Evolutionary conservation across 257 asterid species (phyloP).

Genomic region (Perilla frutescens): DNA sequence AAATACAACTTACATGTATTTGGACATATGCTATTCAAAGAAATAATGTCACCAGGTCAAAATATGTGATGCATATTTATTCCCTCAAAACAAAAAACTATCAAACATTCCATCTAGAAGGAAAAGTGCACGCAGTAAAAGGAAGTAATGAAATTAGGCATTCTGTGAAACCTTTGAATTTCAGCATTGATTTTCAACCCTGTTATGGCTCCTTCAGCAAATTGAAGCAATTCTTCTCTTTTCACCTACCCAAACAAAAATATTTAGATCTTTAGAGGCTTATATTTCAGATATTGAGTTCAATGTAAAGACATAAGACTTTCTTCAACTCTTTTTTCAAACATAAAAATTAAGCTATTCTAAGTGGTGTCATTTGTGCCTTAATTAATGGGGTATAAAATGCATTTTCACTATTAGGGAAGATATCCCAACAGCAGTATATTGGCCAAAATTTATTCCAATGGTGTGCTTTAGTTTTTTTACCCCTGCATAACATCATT

Average conservation of each 20-base stretch:
- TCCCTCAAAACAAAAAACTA: constrained; percentile 4
- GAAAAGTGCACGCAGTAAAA: constrained; percentile 14
- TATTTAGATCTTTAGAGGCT: constrained; percentile 37
- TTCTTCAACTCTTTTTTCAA: constrained; percentile 6
- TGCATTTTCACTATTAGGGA: constrained; percentile 7
- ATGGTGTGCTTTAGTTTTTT: constrained; percentile 1
- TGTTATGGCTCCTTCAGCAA: constrained; percentile 95
- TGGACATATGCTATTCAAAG: constrained; percentile 11
- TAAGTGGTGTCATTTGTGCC: not conserved
- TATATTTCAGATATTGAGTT: constrained; percentile 25
- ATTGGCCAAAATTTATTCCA: constrained; percentile 25
- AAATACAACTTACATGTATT: not conserved
- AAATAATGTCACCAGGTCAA: constrained; percentile 19
- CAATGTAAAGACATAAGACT: constrained; percentile 24
- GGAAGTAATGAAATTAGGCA: constrained; percentile 26
- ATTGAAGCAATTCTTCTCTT: constrained; percentile 95
- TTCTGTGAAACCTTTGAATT: constrained; percentile 62
- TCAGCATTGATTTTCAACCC: constrained; percentile 93
- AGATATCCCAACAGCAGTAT: constrained; percentile 7
- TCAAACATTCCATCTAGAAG: constrained; percentile 19
- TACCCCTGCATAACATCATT: not conserved
- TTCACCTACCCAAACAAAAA: constrained; percentile 68
- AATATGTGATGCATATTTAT: constrained; percentile 19
- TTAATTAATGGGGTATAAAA: not conserved
- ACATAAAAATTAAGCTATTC: constrained; percentile 16